Conservation (phyloP, 306 rosid species). For the Nissolia schottii region DNA sequence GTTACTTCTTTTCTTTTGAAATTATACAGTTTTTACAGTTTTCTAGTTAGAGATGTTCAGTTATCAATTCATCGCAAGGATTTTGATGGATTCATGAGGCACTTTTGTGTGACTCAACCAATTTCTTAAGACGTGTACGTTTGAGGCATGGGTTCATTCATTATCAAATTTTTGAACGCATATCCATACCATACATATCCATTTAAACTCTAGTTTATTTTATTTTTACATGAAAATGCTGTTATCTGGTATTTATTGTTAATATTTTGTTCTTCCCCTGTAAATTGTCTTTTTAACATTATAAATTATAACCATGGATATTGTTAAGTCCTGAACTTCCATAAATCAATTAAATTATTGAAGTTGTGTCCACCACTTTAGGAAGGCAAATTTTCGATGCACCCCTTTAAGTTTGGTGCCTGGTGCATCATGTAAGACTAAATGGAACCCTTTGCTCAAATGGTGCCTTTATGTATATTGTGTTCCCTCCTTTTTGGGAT, state of each 20-base stretch:
- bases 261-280: too few species aligned
- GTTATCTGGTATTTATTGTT: too few species aligned
- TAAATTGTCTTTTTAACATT: neutral
- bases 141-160: conserved; percentile 2
- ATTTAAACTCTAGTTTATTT: conserved; percentile 4
- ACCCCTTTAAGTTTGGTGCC: too few species aligned
- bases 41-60: conserved; percentile 2
- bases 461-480: too few species aligned
- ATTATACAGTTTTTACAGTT: neutral
- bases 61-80: neutral
- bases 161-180: conserved; percentile 21
- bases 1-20: neutral
- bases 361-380: too few species aligned
- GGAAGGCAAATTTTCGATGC: too few species aligned
- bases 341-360: too few species aligned
- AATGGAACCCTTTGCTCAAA: too few species aligned
- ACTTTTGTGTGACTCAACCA: neutral
- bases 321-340: neutral
- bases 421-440: too few species aligned
- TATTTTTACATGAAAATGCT: too few species aligned
- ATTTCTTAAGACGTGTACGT: neutral
- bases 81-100: conserved; percentile 8
- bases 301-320: neutral
- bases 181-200: neutral
- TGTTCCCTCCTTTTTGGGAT: too few species aligned